Evolutionary conservation across 805 yeast species (phyloP), one percentile per base, ranked within the genome.

Genomic region (Nakazawaea pomicola): DNA sequence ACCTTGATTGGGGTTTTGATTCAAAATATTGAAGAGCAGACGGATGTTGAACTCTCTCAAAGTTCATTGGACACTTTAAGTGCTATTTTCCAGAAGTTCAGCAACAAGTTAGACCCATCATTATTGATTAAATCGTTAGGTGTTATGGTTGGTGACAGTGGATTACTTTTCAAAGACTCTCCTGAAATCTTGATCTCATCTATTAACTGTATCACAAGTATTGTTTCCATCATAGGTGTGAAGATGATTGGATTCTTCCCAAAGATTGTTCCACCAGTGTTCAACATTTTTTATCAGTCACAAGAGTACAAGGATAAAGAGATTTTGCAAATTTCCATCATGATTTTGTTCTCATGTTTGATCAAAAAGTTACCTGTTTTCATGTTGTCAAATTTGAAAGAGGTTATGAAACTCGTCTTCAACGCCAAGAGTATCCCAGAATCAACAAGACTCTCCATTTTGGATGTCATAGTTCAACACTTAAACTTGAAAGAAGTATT

Each of bases 281-380:
- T 88, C 41, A 64, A 66, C 20, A 70, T 86, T 29, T 83, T 85
- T 63, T 67, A 72, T 21, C 49, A 58, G 7, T 63, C 72, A 18
- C 54, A 56, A 16, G 31, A 12, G 60, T 52, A 11, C 42, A 47
- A 29, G 6, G 44, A 43, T 24, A 40, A 33, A n/a, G 45, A 43
- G 20, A 24, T 40, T 7, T 56, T 88, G 27, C 93, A 88, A 56
- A 68, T 86, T 12, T 76, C 97, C 0, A 71, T 82, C 12, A 62
- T 87, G 44, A 74, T 87, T 27, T 66, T 91, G 33, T 69, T 86
- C 42, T 79, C 95, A 5, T 75, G 89, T 33, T 68, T 87, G 53
- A 65, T 90, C 37, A 86, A 82, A 61, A 79, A 86, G 51, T 80
- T 93, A 49, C 97, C 99, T 27, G 81, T 85, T 9, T 91, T 91